Evolutionary conservation across 2,329 filamentous ascomycete genomes (phyloP).

Genomic region (Proliferodiscus dingleyae): DNA sequence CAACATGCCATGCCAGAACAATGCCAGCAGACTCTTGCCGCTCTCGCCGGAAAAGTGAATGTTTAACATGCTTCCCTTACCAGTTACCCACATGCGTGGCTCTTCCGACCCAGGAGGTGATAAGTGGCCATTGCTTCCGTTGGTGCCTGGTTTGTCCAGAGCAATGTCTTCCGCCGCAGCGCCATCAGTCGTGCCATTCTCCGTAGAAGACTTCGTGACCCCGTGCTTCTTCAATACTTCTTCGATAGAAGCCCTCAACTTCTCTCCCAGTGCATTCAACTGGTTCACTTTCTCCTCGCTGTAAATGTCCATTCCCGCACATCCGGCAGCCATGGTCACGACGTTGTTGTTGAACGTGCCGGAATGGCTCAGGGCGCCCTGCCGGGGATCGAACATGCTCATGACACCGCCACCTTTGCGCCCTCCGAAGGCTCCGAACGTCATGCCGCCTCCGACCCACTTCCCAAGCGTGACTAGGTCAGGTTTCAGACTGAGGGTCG

Average conservation of each 20-base stretch:
- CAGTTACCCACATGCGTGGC: slow-evolving; percentile 17
- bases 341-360: slow-evolving; percentile 66
- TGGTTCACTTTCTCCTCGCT: slow-evolving; percentile 11
- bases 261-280: slow-evolving; percentile 19
- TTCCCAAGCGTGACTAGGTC: slow-evolving; percentile 64
- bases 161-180: too few relatives aligned
- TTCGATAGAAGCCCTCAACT: slow-evolving; percentile 8
- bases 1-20: slow-evolving; percentile 25
- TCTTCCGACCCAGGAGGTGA: not conserved
- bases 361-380: slow-evolving; percentile 44
- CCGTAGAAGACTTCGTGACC: not conserved
- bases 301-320: slow-evolving; percentile 20
- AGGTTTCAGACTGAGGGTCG: slow-evolving; percentile 41
- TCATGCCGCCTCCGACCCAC: slow-evolving; percentile 60
- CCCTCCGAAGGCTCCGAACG: slow-evolving; percentile 64
- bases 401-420: slow-evolving; percentile 47
- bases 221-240: slow-evolving; percentile 10
- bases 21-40: slow-evolving; percentile 12
- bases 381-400: slow-evolving; percentile 49
- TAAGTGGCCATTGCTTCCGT: too few relatives aligned
- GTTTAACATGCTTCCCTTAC: slow-evolving; percentile 19
- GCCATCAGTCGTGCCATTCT: not conserved
- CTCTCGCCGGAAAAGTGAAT: slow-evolving; percentile 20
- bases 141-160: not conserved
- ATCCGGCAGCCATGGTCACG: slow-evolving; percentile 49